Evolutionary conservation across 176 grass and related monocot genomes (phyloP).

Genomic region (Triticum aestivum): IWGSC_CS_RefSeq_v2.1 NC_057811.1:148378411-148378910

Average conservation of each 20-base stretch:
- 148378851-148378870: not conserved
- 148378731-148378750: not conserved
- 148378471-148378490: not conserved
- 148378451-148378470: not conserved
- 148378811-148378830: constrained; percentile 1
- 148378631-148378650: not conserved
- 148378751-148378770: not conserved
- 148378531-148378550: not conserved
- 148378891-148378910: constrained; percentile 14
- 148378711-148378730: not conserved
- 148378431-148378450: not conserved
- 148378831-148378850: not conserved
- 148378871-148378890: not conserved
- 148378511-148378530: not conserved
- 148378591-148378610: not conserved
- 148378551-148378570: not conserved
- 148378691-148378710: constrained; percentile 1
- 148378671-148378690: not conserved
- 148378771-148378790: not conserved
- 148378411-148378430: not conserved
- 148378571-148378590: not conserved
- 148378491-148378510: not conserved
- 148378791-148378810: not conserved
- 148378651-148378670: not conserved
- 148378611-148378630: not conserved